A percentile compares a stretch with the other conserved stretches of the same genome.
phyloP scores from a whole-genome alignment of 495 filamentous ascomycete species.

The Lophiostoma macrostomum region DNA sequence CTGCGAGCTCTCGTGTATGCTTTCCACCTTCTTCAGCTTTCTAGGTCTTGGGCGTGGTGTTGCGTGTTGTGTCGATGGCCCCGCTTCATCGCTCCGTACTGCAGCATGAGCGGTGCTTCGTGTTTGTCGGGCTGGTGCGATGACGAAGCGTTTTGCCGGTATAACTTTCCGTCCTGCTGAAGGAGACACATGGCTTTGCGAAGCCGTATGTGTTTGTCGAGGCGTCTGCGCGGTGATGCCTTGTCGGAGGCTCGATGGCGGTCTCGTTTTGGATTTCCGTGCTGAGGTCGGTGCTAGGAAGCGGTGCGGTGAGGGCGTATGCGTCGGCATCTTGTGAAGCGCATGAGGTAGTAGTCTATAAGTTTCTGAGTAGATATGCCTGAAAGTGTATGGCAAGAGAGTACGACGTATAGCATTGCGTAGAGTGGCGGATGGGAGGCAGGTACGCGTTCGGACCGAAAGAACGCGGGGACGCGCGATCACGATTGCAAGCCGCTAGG shows the following conservation, averaged over 20 bases:
- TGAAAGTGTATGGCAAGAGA: no score
- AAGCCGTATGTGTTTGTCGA: no score
- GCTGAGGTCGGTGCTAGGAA: slow-evolving; percentile 14
- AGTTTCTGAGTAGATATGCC: no score
- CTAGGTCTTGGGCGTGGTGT: slow-evolving; percentile 4
- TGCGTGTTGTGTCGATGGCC: background rate
- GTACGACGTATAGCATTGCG: no score
- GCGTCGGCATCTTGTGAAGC: slow-evolving; percentile 7
- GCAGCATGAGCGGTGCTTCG: no score
- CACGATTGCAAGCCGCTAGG: no score
- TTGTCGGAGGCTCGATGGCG: slow-evolving; percentile 16
- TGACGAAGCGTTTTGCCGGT: slow-evolving; percentile 23
- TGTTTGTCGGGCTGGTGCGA: background rate
- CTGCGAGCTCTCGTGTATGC: slow-evolving; percentile 26
- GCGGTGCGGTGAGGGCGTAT: slow-evolving; percentile 27
- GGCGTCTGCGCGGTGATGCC: slow-evolving; percentile 8
- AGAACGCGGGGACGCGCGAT: no score
- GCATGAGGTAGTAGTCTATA: no score
- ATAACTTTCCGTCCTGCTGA: slow-evolving; percentile 1
- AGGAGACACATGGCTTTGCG: no score
- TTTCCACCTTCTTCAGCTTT: slow-evolving; percentile 19
- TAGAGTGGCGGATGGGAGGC: no score
- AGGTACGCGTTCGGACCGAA: no score
- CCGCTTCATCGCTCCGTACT: background rate
- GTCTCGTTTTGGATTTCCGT: slow-evolving; percentile 1